phyloP scores from a whole-genome alignment of 2,329 filamentous ascomycete species.

The Trichoderma aggressivum region DNA sequence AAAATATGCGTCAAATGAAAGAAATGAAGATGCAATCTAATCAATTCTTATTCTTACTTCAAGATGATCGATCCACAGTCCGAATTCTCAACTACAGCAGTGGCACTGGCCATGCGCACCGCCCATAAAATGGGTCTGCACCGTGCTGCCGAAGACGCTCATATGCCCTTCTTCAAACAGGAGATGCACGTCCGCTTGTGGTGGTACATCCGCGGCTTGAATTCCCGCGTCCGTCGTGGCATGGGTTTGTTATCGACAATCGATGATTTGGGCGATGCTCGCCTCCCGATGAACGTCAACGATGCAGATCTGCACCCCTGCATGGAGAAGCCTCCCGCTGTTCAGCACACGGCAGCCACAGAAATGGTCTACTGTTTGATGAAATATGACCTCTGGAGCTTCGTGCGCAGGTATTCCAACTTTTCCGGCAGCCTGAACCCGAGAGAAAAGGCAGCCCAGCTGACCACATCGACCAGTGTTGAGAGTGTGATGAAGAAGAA shows the following conservation, averaged over 20 bases:
- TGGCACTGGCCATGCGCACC: slow-evolving; percentile 59
- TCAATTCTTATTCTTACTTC: background rate
- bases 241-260: slow-evolving; percentile 37
- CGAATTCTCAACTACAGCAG: slow-evolving; percentile 57
- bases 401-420: background rate
- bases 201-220: slow-evolving; percentile 62
- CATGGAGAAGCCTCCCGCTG: slow-evolving; percentile 42
- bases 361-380: slow-evolving; percentile 59
- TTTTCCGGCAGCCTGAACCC: background rate
- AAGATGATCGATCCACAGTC: slow-evolving; percentile 18
- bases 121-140: slow-evolving; percentile 66
- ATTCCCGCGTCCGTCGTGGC: slow-evolving; percentile 31
- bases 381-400: slow-evolving; percentile 38
- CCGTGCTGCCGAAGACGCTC: slow-evolving; percentile 55
- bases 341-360: slow-evolving; percentile 54
- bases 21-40: background rate
- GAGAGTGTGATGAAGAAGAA: background rate
- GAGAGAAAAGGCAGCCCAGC: background rate
- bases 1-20: background rate
- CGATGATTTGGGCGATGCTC: slow-evolving; percentile 53
- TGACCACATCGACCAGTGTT: background rate
- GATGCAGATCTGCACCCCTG: slow-evolving; percentile 55
- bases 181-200: slow-evolving; percentile 65
- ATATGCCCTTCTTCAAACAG: slow-evolving; percentile 58
- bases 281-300: slow-evolving; percentile 55